Evolutionary conservation across 139 green algal genomes (phyloP).

Genomic region (Closterium sp.): DNA sequence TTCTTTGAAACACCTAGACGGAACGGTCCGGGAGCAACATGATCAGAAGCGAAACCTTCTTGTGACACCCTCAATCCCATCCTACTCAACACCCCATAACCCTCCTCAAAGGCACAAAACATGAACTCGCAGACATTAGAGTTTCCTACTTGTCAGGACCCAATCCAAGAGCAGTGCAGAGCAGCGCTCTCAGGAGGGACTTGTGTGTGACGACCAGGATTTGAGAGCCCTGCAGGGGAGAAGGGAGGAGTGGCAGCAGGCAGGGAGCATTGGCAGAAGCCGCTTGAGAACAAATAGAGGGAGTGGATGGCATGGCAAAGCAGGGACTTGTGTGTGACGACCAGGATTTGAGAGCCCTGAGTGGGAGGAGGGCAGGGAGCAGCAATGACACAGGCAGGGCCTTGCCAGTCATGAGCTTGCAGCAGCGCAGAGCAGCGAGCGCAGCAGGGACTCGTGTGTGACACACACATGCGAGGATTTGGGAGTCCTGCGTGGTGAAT

Average conservation of each 20-base stretch:
- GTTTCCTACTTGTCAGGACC: constrained; percentile 35
- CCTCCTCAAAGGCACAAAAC: no score
- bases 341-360: constrained; percentile 49
- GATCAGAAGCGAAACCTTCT: no score
- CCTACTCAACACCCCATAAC: no score
- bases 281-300: no score
- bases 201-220: constrained; percentile 75
- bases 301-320: background rate
- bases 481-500: no score
- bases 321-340: constrained; percentile 74
- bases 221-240: background rate
- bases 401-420: no score
- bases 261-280: constrained; percentile 15
- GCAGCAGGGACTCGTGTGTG: constrained; percentile 72
- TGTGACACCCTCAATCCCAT: no score
- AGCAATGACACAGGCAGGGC: no score
- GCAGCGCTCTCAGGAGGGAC: constrained; percentile 65
- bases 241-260: constrained; percentile 51
- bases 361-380: background rate
- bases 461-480: constrained; percentile 58
- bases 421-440: constrained; percentile 45
- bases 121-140: no score
- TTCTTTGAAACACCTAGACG: background rate
- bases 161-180: constrained; percentile 61
- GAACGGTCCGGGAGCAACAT: background rate